A percentile compares a stretch with the other conserved stretches of the same genome.
phyloP scores from a whole-genome alignment of 164 flowering plant species.

The Macadamia tetraphylla region DNA sequence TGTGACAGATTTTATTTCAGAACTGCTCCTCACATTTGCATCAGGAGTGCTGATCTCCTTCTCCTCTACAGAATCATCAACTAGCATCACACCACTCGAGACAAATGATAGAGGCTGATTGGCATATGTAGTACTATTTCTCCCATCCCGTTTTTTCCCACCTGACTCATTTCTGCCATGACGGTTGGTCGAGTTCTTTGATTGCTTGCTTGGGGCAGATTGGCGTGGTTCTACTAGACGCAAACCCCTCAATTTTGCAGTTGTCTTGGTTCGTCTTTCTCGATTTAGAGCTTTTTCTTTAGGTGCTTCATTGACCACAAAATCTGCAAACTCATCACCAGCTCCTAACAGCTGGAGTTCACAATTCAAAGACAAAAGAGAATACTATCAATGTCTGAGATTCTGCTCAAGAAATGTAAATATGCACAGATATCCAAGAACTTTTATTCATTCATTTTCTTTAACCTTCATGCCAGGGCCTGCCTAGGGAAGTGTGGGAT shows the following conservation, averaged over 20 bases:
- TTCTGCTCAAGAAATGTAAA: background rate
- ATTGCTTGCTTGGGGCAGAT: conserved; percentile 21
- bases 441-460: too few species aligned
- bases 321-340: conserved; percentile 45
- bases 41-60: conserved; percentile 12
- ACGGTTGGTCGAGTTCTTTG: conserved; percentile 20
- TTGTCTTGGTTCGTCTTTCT: conserved; percentile 21
- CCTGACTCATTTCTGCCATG: conserved; percentile 19
- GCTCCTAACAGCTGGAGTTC: conserved; percentile 62
- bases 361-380: conserved; percentile 2
- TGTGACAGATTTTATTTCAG: conserved; percentile 13
- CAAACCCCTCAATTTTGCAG: conserved; percentile 16
- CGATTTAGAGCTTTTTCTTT: conserved; percentile 13
- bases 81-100: conserved; percentile 60
- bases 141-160: conserved; percentile 25
- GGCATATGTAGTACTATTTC: conserved; percentile 29
- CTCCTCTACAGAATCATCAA: conserved; percentile 42
- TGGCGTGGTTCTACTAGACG: conserved; percentile 14
- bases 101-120: conserved; percentile 77
- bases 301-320: conserved; percentile 31
- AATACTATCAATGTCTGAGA: background rate
- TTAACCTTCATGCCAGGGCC: too few species aligned
- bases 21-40: conserved; percentile 3
- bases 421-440: background rate
- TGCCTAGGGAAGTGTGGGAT: too few species aligned